Conservation (phyloP, 2,329 filamentous ascomycete genomes). For the Aspergillus viridinutans region DNA sequence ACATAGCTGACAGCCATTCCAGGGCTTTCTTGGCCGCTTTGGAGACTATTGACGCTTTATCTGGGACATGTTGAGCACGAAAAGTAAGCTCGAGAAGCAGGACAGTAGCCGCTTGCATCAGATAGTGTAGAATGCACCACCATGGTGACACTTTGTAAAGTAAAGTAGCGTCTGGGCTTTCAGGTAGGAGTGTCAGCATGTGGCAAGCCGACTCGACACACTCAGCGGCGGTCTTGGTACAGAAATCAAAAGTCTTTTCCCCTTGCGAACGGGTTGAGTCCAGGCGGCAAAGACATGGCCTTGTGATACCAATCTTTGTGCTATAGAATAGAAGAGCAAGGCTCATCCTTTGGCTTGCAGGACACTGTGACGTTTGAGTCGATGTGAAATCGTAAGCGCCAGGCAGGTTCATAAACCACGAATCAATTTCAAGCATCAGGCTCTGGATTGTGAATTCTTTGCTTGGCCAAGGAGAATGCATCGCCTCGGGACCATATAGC, state of each 20-base stretch:
- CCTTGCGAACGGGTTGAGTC: conserved; percentile 31
- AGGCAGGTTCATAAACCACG: conserved; percentile 39
- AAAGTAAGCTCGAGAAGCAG: conserved; percentile 44
- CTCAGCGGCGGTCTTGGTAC: conserved; percentile 34
- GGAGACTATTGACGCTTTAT: conserved; percentile 34
- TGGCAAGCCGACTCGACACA: conserved; percentile 43
- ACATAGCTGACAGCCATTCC: conserved; percentile 32
- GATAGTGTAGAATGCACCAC: conserved; percentile 43
- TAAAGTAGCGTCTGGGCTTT: conserved; percentile 33
- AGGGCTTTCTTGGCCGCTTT: conserved; percentile 34
- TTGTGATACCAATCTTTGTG: conserved; percentile 39
- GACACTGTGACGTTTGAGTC: conserved; percentile 32
- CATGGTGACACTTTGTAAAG: conserved; percentile 39
- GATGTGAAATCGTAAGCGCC: conserved; percentile 38
- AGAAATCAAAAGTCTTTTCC: conserved; percentile 33
- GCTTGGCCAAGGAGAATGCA: conserved; percentile 34
- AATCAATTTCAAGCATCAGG: conserved; percentile 35
- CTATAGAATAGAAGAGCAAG: conserved; percentile 43
- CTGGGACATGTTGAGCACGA: conserved; percentile 39
- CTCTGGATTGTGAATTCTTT: conserved; percentile 37
- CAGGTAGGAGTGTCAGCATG: conserved; percentile 38
- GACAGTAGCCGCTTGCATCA: conserved; percentile 43
- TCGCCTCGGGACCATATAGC: conserved; percentile 37
- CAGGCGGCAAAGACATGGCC: conserved; percentile 41
- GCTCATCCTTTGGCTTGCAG: conserved; percentile 33